Conservation (phyloP, 139 green algal genomes). For the Nannochloris sp. region DNA sequence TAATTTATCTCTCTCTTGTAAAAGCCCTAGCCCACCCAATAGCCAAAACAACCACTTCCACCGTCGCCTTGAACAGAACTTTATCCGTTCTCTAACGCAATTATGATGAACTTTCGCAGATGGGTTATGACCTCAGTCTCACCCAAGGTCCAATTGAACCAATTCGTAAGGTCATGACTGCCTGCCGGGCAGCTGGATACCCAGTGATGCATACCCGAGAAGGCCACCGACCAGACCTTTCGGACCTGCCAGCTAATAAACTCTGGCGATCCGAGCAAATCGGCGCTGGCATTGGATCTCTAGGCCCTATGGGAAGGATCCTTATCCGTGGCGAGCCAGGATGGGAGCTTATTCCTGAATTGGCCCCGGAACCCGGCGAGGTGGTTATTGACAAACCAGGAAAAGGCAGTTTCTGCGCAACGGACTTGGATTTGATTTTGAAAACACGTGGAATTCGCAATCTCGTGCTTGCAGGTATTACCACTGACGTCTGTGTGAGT, state of each 20-base stretch:
- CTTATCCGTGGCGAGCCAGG: slow-evolving; percentile 48
- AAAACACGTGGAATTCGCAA: slow-evolving; percentile 36
- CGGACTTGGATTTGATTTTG: slow-evolving; percentile 58
- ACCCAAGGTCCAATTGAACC: slow-evolving; percentile 42
- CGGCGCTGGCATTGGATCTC: slow-evolving; percentile 45
- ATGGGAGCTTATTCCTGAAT: slow-evolving; percentile 62
- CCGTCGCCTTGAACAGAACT: too few relatives aligned
- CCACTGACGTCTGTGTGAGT: slow-evolving; percentile 61
- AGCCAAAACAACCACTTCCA: too few relatives aligned
- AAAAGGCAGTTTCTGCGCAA: slow-evolving; percentile 53
- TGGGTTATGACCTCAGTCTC: slow-evolving; percentile 52
- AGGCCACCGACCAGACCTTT: slow-evolving; percentile 49
- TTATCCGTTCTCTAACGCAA: too few relatives aligned
- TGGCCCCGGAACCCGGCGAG: slow-evolving; percentile 39
- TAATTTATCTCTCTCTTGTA: background rate
- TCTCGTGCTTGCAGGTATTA: slow-evolving; percentile 51
- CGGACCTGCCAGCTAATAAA: slow-evolving; percentile 60
- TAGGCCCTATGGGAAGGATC: slow-evolving; percentile 37
- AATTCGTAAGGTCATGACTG: slow-evolving; percentile 41
- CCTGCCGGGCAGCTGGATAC: slow-evolving; percentile 27
- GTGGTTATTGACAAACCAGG: slow-evolving; percentile 60
- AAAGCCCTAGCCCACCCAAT: too few relatives aligned
- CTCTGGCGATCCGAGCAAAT: slow-evolving; percentile 40
- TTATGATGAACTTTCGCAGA: too few relatives aligned
- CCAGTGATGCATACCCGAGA: slow-evolving; percentile 59